Base-by-base conservation (phyloP, 2,329 filamentous ascomycete species). In the Cytospora mali region DNA sequence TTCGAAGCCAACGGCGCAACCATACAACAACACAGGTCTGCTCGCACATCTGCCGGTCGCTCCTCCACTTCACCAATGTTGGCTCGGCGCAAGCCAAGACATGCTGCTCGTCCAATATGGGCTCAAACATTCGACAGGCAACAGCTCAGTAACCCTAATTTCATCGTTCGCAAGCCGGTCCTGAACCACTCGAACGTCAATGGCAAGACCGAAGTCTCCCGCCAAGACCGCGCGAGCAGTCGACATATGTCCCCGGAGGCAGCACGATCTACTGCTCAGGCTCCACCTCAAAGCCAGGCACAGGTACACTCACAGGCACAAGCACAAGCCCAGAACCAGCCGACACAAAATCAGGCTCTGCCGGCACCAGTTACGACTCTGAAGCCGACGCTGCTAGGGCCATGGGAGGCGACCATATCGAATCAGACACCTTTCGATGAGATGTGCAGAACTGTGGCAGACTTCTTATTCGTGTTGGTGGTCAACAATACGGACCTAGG, bases 401-500 rank as follows among this genome's bases (percentile, higher is more conserved):
- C 81, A 0, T 89, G 88, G 87, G 88, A 90, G 69, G 76, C 81
- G 27, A 85, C 88, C 35, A 88, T 96, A 53, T 88, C 87, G 1
- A 87, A 89, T 54, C 79, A 85, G 11, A 86, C 87, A 64, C 90
- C 91, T 0, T 84, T 87, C 61, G 90, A 95, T 68, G 88, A 93
- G 65, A 76, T 95, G 13, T 87, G 87, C n/a, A 89, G 88, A 69
- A 74, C 81, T 21, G 82, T 96, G n/a, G 91, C 89, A 65, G 91
- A 96, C 72, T 96, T 93, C 70, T 78, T 97, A 13, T 96, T 88
- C 72, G 74, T 85, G 54, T 81, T 89, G 61, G 88, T 95, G 21
- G 82, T 95, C 7, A 79, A 82, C 57, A 86, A 87, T 65, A 80
- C 84, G n/a, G 86, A 91, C 67, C 81, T 88, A 42, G 82, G 82